Base-by-base conservation (phyloP, 305 asterid genomes). In the Salvia sclarea region DNA sequence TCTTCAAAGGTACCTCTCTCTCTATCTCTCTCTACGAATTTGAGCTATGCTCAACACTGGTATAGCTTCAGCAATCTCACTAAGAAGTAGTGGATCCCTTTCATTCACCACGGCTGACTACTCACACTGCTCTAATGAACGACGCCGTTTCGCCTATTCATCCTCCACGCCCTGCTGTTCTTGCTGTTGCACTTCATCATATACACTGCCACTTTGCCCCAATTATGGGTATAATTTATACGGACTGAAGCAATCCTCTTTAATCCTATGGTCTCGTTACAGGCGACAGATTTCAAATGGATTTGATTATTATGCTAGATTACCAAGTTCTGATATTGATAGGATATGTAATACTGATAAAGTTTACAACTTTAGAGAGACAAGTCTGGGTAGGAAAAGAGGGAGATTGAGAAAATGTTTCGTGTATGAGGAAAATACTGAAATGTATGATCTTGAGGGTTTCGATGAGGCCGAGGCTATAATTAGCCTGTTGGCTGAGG, bases 401-500 rank as follows among this genome's bases (percentile, higher is more conserved):
- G 76, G 66, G 83, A 75, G 81, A 38, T 56, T 76, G 76, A 79
- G 87, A 4, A 90, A 78, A 54, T 63, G 85, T 63, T 61, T 64
- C 74, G 90, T 78, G 55, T 80, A 65, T 69, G 95, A 82, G 79
- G 90, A 79, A 52, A 81, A 61, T 66, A 67, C 75, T 71, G 88
- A 86, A 52, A 62, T 66, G 41, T 31, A 41, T 63, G 70, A 73
- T 47, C 0, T 63, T 81, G 79, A 67, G 66, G 82, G 64, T 54
- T 64, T 76, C 7, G 83, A 84, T 55, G 97, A 89, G 81, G 95
- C 84, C 9, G 98, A 94, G 83, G 83, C 67, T 69, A 21, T 91
- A 79, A 97, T 91, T 76, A 84, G 86, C 77, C 86, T 94, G 89
- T 73, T 94, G 84, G 48, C 81, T 57, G 91, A 84, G 69, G 93